Conservation (phyloP, 345 rosid species). For the Brassica carinata region DNA sequence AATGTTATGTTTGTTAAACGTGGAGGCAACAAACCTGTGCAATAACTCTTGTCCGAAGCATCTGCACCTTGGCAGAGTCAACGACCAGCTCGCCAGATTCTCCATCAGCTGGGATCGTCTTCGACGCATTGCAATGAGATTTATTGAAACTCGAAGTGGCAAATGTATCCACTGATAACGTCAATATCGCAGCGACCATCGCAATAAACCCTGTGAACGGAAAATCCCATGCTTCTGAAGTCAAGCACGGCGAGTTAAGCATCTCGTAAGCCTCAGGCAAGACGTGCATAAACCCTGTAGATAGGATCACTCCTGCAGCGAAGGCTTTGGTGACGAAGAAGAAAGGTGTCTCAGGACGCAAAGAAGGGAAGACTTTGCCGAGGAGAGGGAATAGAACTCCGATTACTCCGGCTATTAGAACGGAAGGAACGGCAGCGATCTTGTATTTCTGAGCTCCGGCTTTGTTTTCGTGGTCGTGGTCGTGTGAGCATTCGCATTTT, state of each 20-base stretch:
- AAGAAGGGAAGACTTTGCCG: slow-evolving; percentile 37
- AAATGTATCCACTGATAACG: slow-evolving; percentile 46
- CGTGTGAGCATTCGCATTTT: slow-evolving; percentile 40
- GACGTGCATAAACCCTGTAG: slow-evolving; percentile 51
- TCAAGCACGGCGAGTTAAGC: slow-evolving; percentile 43
- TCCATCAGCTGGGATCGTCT: slow-evolving; percentile 10
- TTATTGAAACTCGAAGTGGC: slow-evolving; percentile 48
- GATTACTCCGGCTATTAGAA: slow-evolving; percentile 25
- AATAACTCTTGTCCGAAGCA: slow-evolving; percentile 49
- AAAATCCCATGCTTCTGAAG: slow-evolving; percentile 45
- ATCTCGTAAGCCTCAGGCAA: slow-evolving; percentile 49
- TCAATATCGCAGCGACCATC: slow-evolving; percentile 48
- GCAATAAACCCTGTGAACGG: slow-evolving; percentile 54
- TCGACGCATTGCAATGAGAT: slow-evolving; percentile 38
- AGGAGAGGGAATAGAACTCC: slow-evolving; percentile 40
- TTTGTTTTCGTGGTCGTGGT: slow-evolving; percentile 26
- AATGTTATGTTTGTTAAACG: neutral
- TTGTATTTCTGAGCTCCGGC: slow-evolving; percentile 39
- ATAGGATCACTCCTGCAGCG: slow-evolving; percentile 53
- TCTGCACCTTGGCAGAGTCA: slow-evolving; percentile 21
- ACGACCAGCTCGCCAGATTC: slow-evolving; percentile 28
- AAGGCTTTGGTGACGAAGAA: slow-evolving; percentile 53
- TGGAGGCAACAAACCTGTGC: slow-evolving; percentile 48
- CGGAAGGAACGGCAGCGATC: slow-evolving; percentile 33
- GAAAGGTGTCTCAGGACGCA: slow-evolving; percentile 39